Evolutionary conservation across 139 green algal genomes (phyloP).

Genomic region (Picochlorum sp.): DNA sequence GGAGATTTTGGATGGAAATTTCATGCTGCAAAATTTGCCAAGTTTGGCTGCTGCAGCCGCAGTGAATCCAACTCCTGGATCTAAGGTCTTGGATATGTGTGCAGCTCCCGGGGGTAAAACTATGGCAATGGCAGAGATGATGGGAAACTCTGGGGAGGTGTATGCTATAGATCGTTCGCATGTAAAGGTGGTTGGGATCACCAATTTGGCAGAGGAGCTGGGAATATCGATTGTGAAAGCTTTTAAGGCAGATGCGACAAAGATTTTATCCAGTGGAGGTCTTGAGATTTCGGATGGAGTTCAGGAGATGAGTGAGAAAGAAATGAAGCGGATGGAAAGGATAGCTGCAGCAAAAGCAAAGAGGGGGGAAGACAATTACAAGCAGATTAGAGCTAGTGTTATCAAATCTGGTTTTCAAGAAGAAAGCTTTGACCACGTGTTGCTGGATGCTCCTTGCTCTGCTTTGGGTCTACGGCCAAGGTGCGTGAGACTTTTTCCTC

Average conservation of each 20-base stretch:
- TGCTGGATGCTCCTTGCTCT: conserved; percentile 86
- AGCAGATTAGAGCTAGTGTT: not conserved
- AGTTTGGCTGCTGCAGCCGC: conserved; percentile 43
- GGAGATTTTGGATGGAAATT: conserved; percentile 23
- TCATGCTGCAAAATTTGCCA: conserved; percentile 79
- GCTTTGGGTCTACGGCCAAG: conserved; percentile 76
- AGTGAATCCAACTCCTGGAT: conserved; percentile 15
- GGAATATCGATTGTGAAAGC: conserved; percentile 50
- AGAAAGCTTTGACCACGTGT: conserved; percentile 65
- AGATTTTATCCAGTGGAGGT: not conserved
- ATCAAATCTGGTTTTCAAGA: conserved; percentile 30
- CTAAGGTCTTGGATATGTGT: conserved; percentile 72
- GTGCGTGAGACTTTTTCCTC: too few species aligned
- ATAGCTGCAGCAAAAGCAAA: conserved; percentile 10
- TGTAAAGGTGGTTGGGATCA: conserved; percentile 48
- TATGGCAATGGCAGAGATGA: conserved; percentile 75
- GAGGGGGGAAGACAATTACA: not conserved
- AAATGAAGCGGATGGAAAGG: not conserved
- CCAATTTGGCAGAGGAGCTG: conserved; percentile 52
- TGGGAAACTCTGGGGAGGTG: conserved; percentile 57
- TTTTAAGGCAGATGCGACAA: conserved; percentile 62
- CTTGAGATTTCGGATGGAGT: not conserved
- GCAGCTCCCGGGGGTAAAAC: conserved; percentile 86
- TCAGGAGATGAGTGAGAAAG: not conserved
- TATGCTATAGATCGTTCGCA: conserved; percentile 76